Evolutionary conservation across 129 eudicot species (phyloP).

Genomic region (Tagetes patula): DNA sequence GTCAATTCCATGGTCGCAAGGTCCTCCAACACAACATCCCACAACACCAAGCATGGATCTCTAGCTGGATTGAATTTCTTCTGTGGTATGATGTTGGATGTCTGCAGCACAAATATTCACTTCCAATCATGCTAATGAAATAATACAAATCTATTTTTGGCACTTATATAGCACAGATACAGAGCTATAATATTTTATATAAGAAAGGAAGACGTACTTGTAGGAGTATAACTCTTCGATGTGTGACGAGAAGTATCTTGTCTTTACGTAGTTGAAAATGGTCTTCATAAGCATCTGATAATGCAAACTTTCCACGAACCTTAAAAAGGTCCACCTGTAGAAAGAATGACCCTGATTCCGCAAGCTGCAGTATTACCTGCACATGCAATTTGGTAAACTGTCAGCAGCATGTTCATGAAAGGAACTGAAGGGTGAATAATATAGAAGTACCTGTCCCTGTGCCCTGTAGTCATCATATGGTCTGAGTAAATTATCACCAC

Average conservation of each 20-base stretch:
- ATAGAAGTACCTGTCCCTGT: conserved; percentile 74
- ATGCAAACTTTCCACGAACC: conserved; percentile 97
- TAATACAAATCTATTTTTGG: neutral
- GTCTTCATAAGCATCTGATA: conserved; percentile 95
- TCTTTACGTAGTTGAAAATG: conserved; percentile 88
- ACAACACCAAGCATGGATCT: conserved; percentile 90
- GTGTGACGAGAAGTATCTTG: conserved; percentile 77
- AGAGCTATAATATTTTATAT: neutral
- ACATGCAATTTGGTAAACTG: conserved; percentile 14
- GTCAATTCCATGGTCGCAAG: conserved; percentile 84
- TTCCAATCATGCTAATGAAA: neutral
- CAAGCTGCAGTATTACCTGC: conserved; percentile 91
- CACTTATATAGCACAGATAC: neutral
- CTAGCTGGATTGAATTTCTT: conserved; percentile 90
- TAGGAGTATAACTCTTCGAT: conserved; percentile 81
- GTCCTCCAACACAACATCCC: conserved; percentile 95
- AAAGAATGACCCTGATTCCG: conserved; percentile 92
- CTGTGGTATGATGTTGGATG: conserved; percentile 69
- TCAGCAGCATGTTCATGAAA: neutral
- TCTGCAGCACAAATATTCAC: conserved; percentile 50
- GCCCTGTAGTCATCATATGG: conserved; percentile 89
- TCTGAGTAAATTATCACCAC: conserved; percentile 92
- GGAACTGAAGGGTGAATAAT: neutral
- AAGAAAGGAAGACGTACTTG: conserved; percentile 54
- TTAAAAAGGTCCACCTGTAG: conserved; percentile 87